phyloP scores from a whole-genome alignment of 1,284 basidiomycete genomes.

The Moniliophthora roreri region DNA sequence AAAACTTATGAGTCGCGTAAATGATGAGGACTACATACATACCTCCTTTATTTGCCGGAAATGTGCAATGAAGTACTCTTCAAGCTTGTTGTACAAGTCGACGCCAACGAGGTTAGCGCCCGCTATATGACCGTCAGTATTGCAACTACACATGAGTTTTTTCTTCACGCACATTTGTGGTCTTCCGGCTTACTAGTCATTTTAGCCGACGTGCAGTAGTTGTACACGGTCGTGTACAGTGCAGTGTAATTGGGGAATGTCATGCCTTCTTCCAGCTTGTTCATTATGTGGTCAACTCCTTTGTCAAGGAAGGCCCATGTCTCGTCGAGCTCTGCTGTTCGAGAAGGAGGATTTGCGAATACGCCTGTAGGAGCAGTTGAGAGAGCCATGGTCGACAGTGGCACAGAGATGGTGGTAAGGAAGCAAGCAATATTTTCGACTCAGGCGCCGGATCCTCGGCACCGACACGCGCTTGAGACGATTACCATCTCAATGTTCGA shows the following conservation, averaged over 20 bases:
- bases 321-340: conserved; percentile 63
- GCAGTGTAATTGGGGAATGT: conserved; percentile 92
- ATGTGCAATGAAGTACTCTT: conserved; percentile 80
- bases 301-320: conserved; percentile 89
- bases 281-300: conserved; percentile 92
- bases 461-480: no score
- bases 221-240: conserved; percentile 90
- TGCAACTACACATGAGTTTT: conserved; percentile 16
- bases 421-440: no score
- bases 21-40: conserved; percentile 21
- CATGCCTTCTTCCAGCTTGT: conserved; percentile 84
- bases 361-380: conserved; percentile 17
- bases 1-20: neutral
- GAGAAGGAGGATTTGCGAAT: conserved; percentile 16
- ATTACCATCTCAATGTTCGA: no score
- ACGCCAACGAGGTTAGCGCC: conserved; percentile 92
- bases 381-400: conserved; percentile 10
- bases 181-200: conserved; percentile 50
- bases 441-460: no score
- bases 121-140: conserved; percentile 40
- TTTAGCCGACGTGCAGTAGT: conserved; percentile 89
- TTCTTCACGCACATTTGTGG: conserved; percentile 58
- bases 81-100: conserved; percentile 88
- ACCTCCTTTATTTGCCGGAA: conserved; percentile 66
- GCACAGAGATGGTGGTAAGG: neutral